Base-by-base conservation (phyloP, 129 eudicot genomes). In the Oenanthe sinensis region DNA sequence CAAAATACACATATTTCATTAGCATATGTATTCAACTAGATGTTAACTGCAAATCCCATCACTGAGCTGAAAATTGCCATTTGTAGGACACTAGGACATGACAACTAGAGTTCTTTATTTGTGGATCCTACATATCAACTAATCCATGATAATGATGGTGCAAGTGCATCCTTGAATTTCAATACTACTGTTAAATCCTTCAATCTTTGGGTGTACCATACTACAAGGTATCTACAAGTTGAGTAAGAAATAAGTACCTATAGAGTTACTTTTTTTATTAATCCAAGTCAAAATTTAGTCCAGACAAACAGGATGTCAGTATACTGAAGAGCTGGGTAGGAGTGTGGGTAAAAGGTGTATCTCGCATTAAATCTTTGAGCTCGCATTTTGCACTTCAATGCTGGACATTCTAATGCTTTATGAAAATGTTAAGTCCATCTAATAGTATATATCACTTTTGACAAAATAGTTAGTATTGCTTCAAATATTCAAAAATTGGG, bases 31-130 rank as follows among this genome's bases (percentile, higher is more conserved):
- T 17, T 16, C 14, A 30, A 65, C 17, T 65, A 65, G 22, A 8
- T 10, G 24, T 74, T 15, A 52, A 43, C 26, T 70, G 82, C 63
- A 24, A 30, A 82, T 42, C 8, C 46, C 20, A 75, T 74, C 48
- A 39, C 14, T 36, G 45, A 10, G 26, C 28, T 42, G 5, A 19
- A 71, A 39, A 58, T 4, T 19, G 44, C 24, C 30, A 39, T 40
- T 17, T 37, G 28, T 8, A 7, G 10, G 24, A 39, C 74, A 70
- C n/a, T n/a, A n/a, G n/a, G n/a, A n/a, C n/a, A n/a, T n/a, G n/a
- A n/a, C 1, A 33, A 65, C 16, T 11, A 26, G 4, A 28, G 5
- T 13, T 30, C 0, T 65, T 14, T 12, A 30, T 65, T 62, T 26
- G 67, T 65, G 40, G 8, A 30, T 28, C n/a, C 26, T n/a, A 58